These are phyloP conservation scores for Lactarius trivialis DNA, from an alignment of 768 basidiomycete species.

Conservation along the genomic window DNA sequence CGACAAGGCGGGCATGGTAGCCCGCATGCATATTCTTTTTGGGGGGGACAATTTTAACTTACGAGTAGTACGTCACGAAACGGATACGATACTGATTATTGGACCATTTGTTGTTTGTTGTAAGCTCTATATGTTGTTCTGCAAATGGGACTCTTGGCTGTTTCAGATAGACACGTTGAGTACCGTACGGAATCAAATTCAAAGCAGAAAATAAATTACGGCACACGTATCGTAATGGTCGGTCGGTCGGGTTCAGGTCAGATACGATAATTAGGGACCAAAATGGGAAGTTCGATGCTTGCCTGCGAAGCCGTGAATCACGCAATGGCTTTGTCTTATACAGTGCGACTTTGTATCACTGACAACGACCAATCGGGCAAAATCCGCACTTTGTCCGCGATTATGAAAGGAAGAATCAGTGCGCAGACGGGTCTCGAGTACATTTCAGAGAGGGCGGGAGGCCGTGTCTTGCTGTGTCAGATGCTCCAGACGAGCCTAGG, in stretches of 20 bases:
- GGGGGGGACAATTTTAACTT: conserved; percentile 13
- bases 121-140: not conserved
- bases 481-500: not conserved
- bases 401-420: not conserved
- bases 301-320: not conserved
- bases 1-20: not conserved
- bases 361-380: not conserved
- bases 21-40: not conserved
- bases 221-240: not conserved
- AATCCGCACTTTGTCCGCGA: not conserved
- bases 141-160: not conserved
- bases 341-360: not conserved
- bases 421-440: not conserved
- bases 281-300: not conserved
- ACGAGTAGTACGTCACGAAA: not conserved
- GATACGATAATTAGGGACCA: not conserved
- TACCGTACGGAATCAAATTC: not conserved
- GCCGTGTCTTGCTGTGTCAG: not conserved
- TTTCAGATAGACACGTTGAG: not conserved
- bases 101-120: not conserved
- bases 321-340: not conserved
- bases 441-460: not conserved
- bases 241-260: not conserved
- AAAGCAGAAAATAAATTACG: not conserved
- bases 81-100: not conserved